Evolutionary conservation across 2,329 filamentous ascomycete genomes (phyloP), one percentile per base, ranked within the genome.

Genomic region (Aspergillus udagawae): DNA sequence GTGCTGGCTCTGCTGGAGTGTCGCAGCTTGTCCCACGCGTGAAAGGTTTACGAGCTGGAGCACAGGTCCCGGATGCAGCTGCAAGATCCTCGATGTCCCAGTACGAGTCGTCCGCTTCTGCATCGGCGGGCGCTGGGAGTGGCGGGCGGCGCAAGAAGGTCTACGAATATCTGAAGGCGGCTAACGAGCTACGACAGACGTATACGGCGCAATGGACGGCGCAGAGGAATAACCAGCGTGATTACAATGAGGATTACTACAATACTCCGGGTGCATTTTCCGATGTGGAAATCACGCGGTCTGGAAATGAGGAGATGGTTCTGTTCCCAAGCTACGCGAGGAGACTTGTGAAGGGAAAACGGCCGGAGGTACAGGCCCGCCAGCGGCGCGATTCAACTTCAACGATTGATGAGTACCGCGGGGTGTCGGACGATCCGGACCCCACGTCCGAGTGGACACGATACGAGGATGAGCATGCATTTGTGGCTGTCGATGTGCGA

Each of bases 261-360:
- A 73, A 80, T 48, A 89, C 90, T 29, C 88, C 91, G 0, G 89
- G 88, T 0, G 85, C 88, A 1, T 97, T 96, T 68, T 91, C 92
- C 0, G 88, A 96, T 64, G 89, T 91, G 20, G 85, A 88, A n/a
- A 89, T 96, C 58, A 84, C 89, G 17, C 83, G 86, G 10, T 87
- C 86, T 60, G 92, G 91, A 12, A 85, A 91, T 59, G 92, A 97
- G 72, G 91, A 97, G 76, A 91, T 99, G 86, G 85, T 99, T 9
- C 73, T 99, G 25, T 99, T 99, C 65, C 94, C 94, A 0, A 97
- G 91, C 53, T 99, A 99, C 71, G 91, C 91, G 8, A 86, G 92
- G 69, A 82, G 82, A 59, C 88, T 95, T 71, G 73, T 83, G 35
- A 87, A 78, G 63, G 60, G 77, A 73, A 71, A 74, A 61, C 73